These are phyloP conservation scores for Vachellia collinsii DNA, from an alignment of 306 rosid species.

Conservation along the genomic window DNA sequence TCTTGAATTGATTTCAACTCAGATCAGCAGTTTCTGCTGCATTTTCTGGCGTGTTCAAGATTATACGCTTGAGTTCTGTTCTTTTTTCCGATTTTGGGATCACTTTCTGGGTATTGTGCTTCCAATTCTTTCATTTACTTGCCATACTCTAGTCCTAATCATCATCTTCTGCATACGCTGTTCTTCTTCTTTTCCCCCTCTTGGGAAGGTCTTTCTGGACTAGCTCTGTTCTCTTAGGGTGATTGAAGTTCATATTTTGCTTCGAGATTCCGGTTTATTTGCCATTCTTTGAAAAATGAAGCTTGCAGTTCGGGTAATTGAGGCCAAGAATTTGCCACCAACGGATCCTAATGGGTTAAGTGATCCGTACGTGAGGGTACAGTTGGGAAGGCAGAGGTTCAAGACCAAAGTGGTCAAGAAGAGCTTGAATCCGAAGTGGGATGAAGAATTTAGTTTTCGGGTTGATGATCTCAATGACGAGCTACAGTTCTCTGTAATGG, in stretches of 20 bases:
- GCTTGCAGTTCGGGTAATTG: conserved; percentile 83
- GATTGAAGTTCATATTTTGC: conserved; percentile 34
- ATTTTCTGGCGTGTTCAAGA: conserved; percentile 5
- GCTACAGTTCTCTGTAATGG: conserved; percentile 72
- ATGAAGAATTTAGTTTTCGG: conserved; percentile 76
- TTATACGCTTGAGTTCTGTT: not conserved
- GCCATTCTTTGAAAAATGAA: conserved; percentile 51
- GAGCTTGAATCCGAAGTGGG: conserved; percentile 84
- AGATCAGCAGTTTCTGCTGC: conserved; percentile 23
- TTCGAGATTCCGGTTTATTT: conserved; percentile 12
- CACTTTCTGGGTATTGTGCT: not conserved
- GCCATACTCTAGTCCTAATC: not conserved
- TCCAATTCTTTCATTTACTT: not conserved
- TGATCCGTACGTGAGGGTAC: conserved; percentile 92
- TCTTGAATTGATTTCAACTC: conserved; percentile 1
- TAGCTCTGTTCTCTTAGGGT: conserved; percentile 1
- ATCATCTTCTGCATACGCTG: conserved; percentile 18
- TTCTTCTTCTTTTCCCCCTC: conserved; percentile 9
- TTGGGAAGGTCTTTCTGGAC: conserved; percentile 40
- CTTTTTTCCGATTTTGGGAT: not conserved
- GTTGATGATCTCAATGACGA: conserved; percentile 86
- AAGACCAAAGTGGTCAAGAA: conserved; percentile 90
- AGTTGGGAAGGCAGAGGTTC: conserved; percentile 84
- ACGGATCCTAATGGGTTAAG: conserved; percentile 87
- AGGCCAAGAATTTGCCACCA: conserved; percentile 84